These are phyloP conservation scores for Meyerozyma smithsonii DNA, from an alignment of 1,139 yeast species.

Conservation along the genomic window DNA sequence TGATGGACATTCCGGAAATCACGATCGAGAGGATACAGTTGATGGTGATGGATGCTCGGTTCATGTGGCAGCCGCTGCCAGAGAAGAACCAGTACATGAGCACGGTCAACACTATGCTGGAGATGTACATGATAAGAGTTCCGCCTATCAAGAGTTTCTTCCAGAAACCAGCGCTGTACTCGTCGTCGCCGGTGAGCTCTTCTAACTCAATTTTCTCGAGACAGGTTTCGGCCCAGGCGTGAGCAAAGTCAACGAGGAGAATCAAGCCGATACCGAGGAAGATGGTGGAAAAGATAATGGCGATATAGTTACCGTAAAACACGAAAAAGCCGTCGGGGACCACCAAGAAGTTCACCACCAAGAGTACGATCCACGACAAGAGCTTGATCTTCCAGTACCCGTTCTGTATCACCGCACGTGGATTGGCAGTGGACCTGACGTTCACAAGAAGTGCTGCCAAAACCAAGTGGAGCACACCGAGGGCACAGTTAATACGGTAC, in stretches of 20 bases:
- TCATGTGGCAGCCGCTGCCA: constrained; percentile 81
- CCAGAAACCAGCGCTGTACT: constrained; percentile 59
- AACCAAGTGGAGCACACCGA: constrained; percentile 72
- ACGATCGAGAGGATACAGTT: constrained; percentile 63
- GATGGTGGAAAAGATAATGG: constrained; percentile 77
- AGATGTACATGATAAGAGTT: constrained; percentile 77
- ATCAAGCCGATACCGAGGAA: constrained; percentile 89
- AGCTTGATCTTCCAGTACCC: constrained; percentile 87
- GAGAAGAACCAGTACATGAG: constrained; percentile 85
- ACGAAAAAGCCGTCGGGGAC: constrained; percentile 87
- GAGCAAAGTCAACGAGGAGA: constrained; percentile 92
- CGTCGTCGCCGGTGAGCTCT: constrained; percentile 54
- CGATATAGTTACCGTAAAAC: constrained; percentile 86
- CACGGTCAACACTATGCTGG: constrained; percentile 65
- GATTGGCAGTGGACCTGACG: constrained; percentile 73
- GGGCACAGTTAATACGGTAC: constrained; percentile 82
- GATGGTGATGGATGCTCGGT: constrained; percentile 78
- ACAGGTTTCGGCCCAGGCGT: constrained; percentile 98
- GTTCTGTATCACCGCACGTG: constrained; percentile 81
- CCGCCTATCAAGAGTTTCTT: constrained; percentile 78
- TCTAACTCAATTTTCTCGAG: constrained; percentile 84
- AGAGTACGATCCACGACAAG: constrained; percentile 52
- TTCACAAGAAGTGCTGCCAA: constrained; percentile 66
- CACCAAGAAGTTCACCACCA: constrained; percentile 57
- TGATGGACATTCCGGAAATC: constrained; percentile 67